Conservation (phyloP, 176 grass and related monocot species). For the Zoysia japonica region DNA sequence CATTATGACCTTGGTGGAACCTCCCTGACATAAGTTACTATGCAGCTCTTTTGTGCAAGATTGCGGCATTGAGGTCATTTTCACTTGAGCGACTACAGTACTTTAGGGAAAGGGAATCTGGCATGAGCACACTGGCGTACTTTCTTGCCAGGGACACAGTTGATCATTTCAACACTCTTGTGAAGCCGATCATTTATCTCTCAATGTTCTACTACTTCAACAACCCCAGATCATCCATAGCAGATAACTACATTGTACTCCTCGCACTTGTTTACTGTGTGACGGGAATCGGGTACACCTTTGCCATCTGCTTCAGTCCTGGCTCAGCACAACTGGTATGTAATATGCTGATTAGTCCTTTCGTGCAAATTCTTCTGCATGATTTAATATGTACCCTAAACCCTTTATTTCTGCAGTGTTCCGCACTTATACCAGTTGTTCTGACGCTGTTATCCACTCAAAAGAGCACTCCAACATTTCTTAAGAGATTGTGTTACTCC, state of each 20-base stretch:
- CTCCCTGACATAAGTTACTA: constrained; percentile 19
- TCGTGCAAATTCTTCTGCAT: not conserved
- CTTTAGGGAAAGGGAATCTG: constrained; percentile 74
- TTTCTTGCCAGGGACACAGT: constrained; percentile 80
- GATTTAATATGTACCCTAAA: constrained; percentile 4
- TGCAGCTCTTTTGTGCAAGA: constrained; percentile 89
- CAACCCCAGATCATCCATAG: constrained; percentile 71
- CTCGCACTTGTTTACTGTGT: constrained; percentile 82
- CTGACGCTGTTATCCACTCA: constrained; percentile 75
- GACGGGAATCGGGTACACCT: constrained; percentile 80
- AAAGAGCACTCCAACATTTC: constrained; percentile 40
- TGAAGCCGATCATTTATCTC: constrained; percentile 84
- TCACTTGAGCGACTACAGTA: constrained; percentile 71
- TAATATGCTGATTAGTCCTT: not conserved
- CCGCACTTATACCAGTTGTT: constrained; percentile 73
- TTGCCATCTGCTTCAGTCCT: constrained; percentile 76
- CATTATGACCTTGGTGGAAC: not conserved
- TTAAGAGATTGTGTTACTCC: constrained; percentile 67
- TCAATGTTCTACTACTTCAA: constrained; percentile 97
- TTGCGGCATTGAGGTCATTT: constrained; percentile 72
- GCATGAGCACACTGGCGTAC: constrained; percentile 81
- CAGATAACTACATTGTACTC: constrained; percentile 59
- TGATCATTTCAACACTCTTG: constrained; percentile 74
- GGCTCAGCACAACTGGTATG: constrained; percentile 78
- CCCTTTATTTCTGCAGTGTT: constrained; percentile 50